Evolutionary conservation across 192 early-diverging fungal genomes (phyloP), one percentile per base, ranked within the genome.

Genomic region (Chytriomyces sp.): DNA sequence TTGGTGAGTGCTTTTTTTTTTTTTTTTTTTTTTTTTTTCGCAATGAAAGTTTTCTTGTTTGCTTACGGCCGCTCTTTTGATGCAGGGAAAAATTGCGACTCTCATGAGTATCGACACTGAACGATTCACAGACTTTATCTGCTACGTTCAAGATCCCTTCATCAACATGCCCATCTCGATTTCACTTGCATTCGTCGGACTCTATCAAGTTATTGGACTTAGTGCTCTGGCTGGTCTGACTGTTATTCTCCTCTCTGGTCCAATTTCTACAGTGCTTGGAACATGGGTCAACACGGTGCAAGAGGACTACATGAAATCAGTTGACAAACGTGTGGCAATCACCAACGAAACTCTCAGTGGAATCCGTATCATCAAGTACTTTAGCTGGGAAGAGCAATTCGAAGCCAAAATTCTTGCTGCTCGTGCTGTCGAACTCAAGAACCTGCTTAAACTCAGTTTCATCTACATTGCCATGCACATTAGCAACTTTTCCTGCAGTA

Each of bases 321-420:
- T 77, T 11, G 96, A 97, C 80, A 91, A 93, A 78, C 90, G 96
- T 28, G 83, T 97, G 35, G 87, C 90, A 13, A 85, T 91, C 75
- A 88, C 94, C 61, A 96, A 93, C 59, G 96, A 97, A 45, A 71
- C 69, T 89, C 69, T 84, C 88, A 81, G 92, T 90, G 64, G 94
- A 91, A 67, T 89, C 92, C 45, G 92, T 91, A 28, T 83, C 72
- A 71, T 68, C 49, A 80, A 75, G 69, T 81, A 84, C 76, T 83
- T 85, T 74, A 72, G 72, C n/a, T 83, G 81, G 81, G 82, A 83
- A 68, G 50, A 64, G 1, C 79, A 80, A 53, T 86, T 86, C 60
- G 57, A 47, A 26, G 50, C 61, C 13, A 61, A 69, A 48, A 76
- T 85, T 50, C 43, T 61, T n/a, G 79, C 69, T 46, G 79, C 77